A percentile compares a stretch with the other conserved stretches of the same genome.
Conservation (phyloP, 1,284 basidiomycete genomes). For the Amylostereum chailletii region DNA sequence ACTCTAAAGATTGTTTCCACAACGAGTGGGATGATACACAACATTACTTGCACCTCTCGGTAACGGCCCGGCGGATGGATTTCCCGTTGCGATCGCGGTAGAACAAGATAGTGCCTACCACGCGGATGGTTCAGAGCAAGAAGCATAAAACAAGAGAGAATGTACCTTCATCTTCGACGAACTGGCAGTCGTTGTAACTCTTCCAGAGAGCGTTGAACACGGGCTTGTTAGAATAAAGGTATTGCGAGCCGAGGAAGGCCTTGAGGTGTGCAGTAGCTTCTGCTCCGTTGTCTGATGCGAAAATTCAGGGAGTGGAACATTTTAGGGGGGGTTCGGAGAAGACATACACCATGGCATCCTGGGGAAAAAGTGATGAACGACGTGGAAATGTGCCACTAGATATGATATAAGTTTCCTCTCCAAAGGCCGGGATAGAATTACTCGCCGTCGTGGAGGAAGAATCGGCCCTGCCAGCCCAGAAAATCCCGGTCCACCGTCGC, state of each 20-base stretch:
- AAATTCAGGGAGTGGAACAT: no score
- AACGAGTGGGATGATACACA: no score
- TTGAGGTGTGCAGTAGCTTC: conserved; percentile 45
- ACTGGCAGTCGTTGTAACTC: conserved; percentile 53
- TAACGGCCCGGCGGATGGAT: conserved; percentile 22
- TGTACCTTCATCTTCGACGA: conserved; percentile 55
- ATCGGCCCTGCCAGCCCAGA: conserved; percentile 40
- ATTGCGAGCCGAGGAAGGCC: conserved; percentile 44
- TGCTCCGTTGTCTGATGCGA: conserved; percentile 36
- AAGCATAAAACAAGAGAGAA: no score
- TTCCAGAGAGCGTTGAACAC: conserved; percentile 48
- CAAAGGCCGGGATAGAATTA: background rate
- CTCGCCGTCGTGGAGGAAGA: conserved; percentile 27
- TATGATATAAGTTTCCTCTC: no score
- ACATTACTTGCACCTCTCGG: no score
- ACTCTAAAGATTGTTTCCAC: no score
- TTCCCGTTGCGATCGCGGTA: conserved; percentile 52
- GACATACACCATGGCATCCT: conserved; percentile 25
- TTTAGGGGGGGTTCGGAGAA: no score
- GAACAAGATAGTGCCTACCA: conserved; percentile 43
- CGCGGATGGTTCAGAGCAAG: no score
- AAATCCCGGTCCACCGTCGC: conserved; percentile 53
- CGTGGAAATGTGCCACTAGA: conserved; percentile 34
- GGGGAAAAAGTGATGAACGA: conserved; percentile 28
- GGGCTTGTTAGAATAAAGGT: conserved; percentile 37